phyloP scores from a whole-genome alignment of 352 stramenopile genomes.

The Globisporangium spiculum region DNA sequence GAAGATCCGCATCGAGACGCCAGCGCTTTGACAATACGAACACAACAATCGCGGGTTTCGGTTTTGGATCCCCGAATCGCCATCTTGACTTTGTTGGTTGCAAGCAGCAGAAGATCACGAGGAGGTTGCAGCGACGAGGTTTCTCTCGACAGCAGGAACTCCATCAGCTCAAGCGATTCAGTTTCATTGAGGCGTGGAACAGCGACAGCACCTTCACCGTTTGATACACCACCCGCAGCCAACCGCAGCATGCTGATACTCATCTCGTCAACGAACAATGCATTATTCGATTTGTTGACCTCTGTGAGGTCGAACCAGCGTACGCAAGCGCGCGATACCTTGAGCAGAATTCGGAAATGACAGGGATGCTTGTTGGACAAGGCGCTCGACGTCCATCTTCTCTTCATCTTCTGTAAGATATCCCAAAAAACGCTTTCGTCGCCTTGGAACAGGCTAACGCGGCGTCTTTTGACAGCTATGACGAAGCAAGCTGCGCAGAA shows the following conservation, averaged over 20 bases:
- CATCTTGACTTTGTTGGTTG: conserved; percentile 13
- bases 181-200: background rate
- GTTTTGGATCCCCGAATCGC: background rate
- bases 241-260: conserved; percentile 11
- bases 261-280: conserved; percentile 12
- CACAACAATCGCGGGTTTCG: conserved; percentile 9
- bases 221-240: background rate
- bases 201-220: background rate
- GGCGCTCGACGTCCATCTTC: background rate
- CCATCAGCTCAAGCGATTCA: conserved; percentile 12
- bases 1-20: conserved; percentile 6
- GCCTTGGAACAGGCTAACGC: background rate
- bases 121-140: background rate
- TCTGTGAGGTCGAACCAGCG: background rate
- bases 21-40: conserved; percentile 14
- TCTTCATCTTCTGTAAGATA: conserved; percentile 7
- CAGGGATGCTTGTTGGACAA: background rate
- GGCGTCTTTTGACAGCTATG: conserved; percentile 18
- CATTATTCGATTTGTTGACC: background rate
- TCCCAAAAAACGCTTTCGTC: conserved; percentile 1
- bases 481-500: conserved; percentile 51
- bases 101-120: background rate
- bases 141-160: conserved; percentile 11
- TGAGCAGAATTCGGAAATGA: conserved; percentile 15
- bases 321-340: conserved; percentile 19